phyloP scores from a whole-genome alignment of 108 stramenopile species.

The Cyclotella sp. region DNA sequence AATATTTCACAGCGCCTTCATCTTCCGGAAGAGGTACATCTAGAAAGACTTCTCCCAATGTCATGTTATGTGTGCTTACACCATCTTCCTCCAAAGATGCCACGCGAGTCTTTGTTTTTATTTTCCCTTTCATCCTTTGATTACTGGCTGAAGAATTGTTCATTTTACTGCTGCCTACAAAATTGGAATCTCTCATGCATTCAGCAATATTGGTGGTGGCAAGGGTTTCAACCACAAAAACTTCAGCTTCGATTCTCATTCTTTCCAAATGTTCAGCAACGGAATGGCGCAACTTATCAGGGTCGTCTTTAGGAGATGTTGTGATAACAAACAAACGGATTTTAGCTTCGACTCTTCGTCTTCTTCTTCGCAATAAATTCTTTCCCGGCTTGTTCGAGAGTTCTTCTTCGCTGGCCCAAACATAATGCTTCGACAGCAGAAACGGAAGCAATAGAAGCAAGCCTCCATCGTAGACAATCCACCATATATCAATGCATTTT shows the following conservation, averaged over 20 bases:
- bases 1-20: background rate
- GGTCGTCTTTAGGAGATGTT: slow-evolving; percentile 45
- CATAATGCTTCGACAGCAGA: slow-evolving; percentile 62
- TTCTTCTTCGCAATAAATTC: slow-evolving; percentile 13
- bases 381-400: background rate
- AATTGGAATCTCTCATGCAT: slow-evolving; percentile 54
- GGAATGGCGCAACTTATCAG: slow-evolving; percentile 41
- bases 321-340: slow-evolving; percentile 69
- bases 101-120: slow-evolving; percentile 25
- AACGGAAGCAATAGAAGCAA: slow-evolving; percentile 78
- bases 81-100: slow-evolving; percentile 44
- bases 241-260: slow-evolving; percentile 57
- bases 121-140: background rate
- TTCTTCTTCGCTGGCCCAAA: slow-evolving; percentile 46
- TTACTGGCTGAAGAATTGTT: background rate
- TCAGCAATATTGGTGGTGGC: slow-evolving; percentile 47
- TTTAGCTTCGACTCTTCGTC: slow-evolving; percentile 28
- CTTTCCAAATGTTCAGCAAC: slow-evolving; percentile 44
- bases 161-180: slow-evolving; percentile 22
- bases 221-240: slow-evolving; percentile 51
- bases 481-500: slow-evolving; percentile 82
- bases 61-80: slow-evolving; percentile 53
- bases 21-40: slow-evolving; percentile 3
- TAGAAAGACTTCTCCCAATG: slow-evolving; percentile 51
- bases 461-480: slow-evolving; percentile 84